phyloP scores from a whole-genome alignment of 805 yeast species.

The Candida qinlingensis region DNA sequence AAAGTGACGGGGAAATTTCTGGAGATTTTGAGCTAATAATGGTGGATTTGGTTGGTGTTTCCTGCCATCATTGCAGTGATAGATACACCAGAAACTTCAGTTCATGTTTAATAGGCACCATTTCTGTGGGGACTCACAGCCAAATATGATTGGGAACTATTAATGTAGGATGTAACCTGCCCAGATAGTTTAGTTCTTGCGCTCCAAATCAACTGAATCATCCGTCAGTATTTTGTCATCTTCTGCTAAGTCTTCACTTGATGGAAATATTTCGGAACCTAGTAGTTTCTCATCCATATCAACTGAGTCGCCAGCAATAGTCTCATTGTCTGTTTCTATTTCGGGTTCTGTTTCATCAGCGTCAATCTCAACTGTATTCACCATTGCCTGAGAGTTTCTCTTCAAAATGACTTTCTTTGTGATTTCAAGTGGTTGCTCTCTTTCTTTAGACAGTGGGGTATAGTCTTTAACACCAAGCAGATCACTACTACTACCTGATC shows the following conservation, averaged over 20 bases:
- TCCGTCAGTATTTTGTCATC: neutral
- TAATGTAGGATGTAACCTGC: too few relatives aligned
- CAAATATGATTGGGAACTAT: too few relatives aligned
- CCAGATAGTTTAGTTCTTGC: too few relatives aligned
- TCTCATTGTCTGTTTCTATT: slow-evolving; percentile 4
- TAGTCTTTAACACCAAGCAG: slow-evolving; percentile 2
- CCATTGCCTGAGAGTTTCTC: neutral
- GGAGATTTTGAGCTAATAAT: too few relatives aligned
- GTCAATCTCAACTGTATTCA: slow-evolving; percentile 1
- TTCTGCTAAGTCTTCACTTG: neutral
- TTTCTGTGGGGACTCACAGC: too few relatives aligned
- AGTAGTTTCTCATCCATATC: neutral
- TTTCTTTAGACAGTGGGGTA: neutral
- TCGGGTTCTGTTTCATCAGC: slow-evolving; percentile 1
- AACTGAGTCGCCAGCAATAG: neutral
- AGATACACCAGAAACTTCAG: too few relatives aligned
- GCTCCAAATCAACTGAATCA: neutral
- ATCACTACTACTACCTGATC: neutral
- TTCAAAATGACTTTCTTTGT: neutral
- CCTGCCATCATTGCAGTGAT: too few relatives aligned
- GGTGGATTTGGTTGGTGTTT: too few relatives aligned
- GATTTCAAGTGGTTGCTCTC: neutral
- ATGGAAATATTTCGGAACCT: too few relatives aligned
- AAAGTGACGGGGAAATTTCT: too few relatives aligned
- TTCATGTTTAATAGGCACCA: too few relatives aligned